Base-by-base conservation (phyloP, 2,329 filamentous ascomycete genomes). In the Neoascochyta sp. region DNA sequence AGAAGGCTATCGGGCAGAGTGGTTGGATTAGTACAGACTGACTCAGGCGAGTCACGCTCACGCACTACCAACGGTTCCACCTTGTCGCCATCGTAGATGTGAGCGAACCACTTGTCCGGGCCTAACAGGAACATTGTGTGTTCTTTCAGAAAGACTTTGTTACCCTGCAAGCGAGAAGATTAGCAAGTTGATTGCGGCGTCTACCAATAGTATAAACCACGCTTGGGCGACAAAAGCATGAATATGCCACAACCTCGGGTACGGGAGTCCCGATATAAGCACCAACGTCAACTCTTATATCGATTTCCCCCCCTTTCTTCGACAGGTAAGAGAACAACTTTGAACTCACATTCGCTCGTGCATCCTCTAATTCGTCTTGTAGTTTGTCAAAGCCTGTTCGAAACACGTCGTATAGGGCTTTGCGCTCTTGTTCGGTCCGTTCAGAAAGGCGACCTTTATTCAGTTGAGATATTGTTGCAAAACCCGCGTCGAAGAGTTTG, bases 61-160 rank as follows among this genome's bases (percentile, higher is more conserved):
- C 34, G 27, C 3, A 47, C 4, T n/a, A 27, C 20, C 1, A 34
- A 24, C 3, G 33, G 18, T 6, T 33, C 22, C 1, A 28, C 15
- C 1, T 10, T 10, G n/a, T 40, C 34, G 10, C 26, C 9, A 3
- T 22, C 16, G 34, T 40, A 38, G 9, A 41, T 3, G 11, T 14
- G 9, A 3, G 31, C 10, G 29, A 42, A 39, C 14, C 41, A n/a
- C 10, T 34, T 41, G 11, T 46, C 38, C 4, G 42, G 35, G 2
- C 22, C 36, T 3, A 16, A 29, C 4, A 42, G 19, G 13, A 44
- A 27, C 6, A 32, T 20, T 3, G 32, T 16, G 11, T 47, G 42
- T 29, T 48, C 42, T 24, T 48, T 46, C 10, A 44, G 13, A 7
- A 48, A 35, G 13, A 33, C 25, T 24, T 38, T 26, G 7, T 44